Evolutionary conservation across 805 yeast species (phyloP), one percentile per base, ranked within the genome.

Genomic region (Starmerella floris): DNA sequence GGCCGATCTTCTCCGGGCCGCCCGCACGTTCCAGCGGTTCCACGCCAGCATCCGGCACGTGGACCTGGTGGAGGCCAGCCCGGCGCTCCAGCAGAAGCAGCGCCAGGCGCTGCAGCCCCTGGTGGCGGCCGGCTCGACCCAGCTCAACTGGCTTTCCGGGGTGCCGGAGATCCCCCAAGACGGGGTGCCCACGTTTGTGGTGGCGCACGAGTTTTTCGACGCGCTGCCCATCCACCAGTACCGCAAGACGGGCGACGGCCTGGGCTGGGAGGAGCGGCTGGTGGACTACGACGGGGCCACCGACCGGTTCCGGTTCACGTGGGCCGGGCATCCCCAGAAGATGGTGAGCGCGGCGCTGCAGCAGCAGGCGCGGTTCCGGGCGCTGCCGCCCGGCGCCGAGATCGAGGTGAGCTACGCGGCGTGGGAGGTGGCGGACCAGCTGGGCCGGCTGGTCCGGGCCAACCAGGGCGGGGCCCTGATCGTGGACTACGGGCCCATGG

Each of bases 181-280:
- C 39, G 55, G 55, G 5, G 35, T 52, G 21, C 66, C 82, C 34
- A 79, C 80, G 45, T 83, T 73, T 56, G 66, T 81, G 4, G 57
- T 83, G 41, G 91, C 93, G 0, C 94, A 83, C 56, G 94, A 83
- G 58, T 83, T 83, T 54, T 83, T 79, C 56, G 94, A 83, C 60
- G 94, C 94, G 0, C 63, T 83, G 43, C 94, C 94, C 0, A 76
- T 83, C 21, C 76, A 78, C 49, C 72, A 77, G 49, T 83, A 79
- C 55, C 68, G 70, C 41, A 51, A 56, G 32, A 75, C 79, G 0
- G 64, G 66, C 16, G 60, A 74, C 15, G 49, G 49, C 2, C 88
- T 88, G 0, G 16, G 21, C 5, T 83, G 94, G 94, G 65, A 87
- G 50, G 94, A 83, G 56, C 65, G 73, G 21, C 51, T 79, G 31